Evolutionary conservation across 495 filamentous ascomycete species (phyloP), one percentile per base, ranked within the genome.

Genomic region (Annulohypoxylon bovei): DNA sequence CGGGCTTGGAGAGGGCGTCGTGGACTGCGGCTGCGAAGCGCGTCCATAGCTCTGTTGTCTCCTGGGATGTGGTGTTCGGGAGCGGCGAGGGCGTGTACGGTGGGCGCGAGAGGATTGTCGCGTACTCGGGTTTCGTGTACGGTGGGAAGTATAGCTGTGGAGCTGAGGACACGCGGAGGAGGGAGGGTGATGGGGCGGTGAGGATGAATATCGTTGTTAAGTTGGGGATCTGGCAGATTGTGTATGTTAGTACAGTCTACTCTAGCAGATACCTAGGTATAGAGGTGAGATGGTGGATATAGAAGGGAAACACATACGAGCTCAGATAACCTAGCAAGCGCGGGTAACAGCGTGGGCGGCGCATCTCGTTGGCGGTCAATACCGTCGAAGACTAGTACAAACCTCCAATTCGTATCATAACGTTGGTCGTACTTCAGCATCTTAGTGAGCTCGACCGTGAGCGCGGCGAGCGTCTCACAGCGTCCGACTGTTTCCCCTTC

Each of bases 381-480:
- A n/a, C 89, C 92, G 80, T 99, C 96, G 63, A 98, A 87, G 28
- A 96, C 93, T 35, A 97, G 78, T 25, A 94, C 89, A 76, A 97
- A 93, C 72, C 77, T 80, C 27, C 78, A 77, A 9, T 66, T 65
- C 20, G 79, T 74, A 3, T 42, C 23, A 1, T 76, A 73, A 55
- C 71, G 76, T 39, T 74, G 69, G n/a, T 65, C 68, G 76, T 76
- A 83, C 77, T 82, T 88, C 77, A 84, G 80, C 78, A 91, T 71
- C 68, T 80, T 81, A 67, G 86, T 82, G 40, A 98, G 78, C 68
- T 92, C 87, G 52, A 93, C 90, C 1, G 86, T 86, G 32, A 99
- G 83, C 27, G 88, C 85, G 53, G 90, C 90, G 42, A 95, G 79
- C 57, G 89, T 91, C 76, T 98, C 94, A 76, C 92, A 96, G 64